Percentiles rank a stretch among this genome's conserved stretches.
phyloP scores from a whole-genome alignment of 169 alveolate species.

The Perkinsus chesapeaki region DNA sequence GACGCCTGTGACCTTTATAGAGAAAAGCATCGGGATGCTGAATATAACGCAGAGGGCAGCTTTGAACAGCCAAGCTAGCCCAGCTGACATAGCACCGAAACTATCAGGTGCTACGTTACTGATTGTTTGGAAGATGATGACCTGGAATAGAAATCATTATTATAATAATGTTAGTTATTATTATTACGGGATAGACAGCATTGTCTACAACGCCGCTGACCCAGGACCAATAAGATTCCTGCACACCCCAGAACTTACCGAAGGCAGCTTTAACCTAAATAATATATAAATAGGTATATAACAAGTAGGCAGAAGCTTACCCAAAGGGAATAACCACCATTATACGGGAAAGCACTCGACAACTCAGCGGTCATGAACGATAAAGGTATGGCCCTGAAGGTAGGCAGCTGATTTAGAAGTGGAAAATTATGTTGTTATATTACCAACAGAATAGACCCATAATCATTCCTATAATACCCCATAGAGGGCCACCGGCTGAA shows the following conservation, averaged over 20 bases:
- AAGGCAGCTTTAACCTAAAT: not conserved
- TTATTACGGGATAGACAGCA: slow-evolving; percentile 14
- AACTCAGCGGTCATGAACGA: slow-evolving; percentile 8
- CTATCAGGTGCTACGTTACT: not conserved
- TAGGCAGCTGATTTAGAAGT: too few relatives aligned
- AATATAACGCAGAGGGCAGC: not conserved
- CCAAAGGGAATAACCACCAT: slow-evolving; percentile 14
- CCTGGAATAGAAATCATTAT: not conserved
- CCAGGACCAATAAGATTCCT: slow-evolving; percentile 15
- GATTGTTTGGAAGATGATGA: not conserved
- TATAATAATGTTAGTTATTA: not conserved
- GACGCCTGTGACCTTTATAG: not conserved
- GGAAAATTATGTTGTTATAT: not conserved
- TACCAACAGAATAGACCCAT: not conserved
- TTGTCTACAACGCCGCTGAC: slow-evolving; percentile 19
- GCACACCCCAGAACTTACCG: slow-evolving; percentile 10
- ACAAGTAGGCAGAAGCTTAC: not conserved
- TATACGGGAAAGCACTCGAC: slow-evolving; percentile 5
- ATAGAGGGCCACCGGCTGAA: slow-evolving; percentile 1
- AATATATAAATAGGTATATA: not conserved
- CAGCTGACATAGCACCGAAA: not conserved
- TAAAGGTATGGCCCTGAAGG: not conserved
- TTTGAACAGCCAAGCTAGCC: not conserved
- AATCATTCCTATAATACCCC: not conserved
- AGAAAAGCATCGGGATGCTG: not conserved